Evolutionary conservation across 2,329 filamentous ascomycete species (phyloP), one percentile per base, ranked within the genome.

Genomic region (Zalaria sp.): DNA sequence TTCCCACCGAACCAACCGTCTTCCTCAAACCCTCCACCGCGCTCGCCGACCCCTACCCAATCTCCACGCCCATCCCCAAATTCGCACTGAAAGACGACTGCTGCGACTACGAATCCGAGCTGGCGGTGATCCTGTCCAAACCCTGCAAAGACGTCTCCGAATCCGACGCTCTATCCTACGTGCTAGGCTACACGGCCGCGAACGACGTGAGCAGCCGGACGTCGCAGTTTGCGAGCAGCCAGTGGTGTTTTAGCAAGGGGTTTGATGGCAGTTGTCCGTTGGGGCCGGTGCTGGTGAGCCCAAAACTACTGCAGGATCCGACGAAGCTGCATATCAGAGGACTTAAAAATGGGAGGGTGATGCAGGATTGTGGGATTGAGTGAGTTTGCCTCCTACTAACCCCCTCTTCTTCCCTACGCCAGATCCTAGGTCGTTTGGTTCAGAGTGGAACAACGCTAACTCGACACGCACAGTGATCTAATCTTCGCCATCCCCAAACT

Each of bases 191-290:
- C 54, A 77, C 74, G 0, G 68, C 69, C 25, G 68, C 69, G 51
- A 81, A 81, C 58, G 77, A 81, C 52, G 69, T 81, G 5, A 78
- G 74, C 2, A 73, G 70, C 46, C 69, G 75, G 3, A 68, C 71
- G 39, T 65, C 64, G 41, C 75, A 79, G 59, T 64, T 70, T 49
- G 61, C 64, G 25, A 66, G 71, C 53, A 63, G 61, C 39, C 73
- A 77, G 53, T 74, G 71, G 65, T 72, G 66, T 44, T 77, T 69
- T 53, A 75, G 71, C 25, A 77, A 77, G 57, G 71, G 73, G 1
- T 74, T 77, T 42, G 74, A 77, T 47, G 68, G 68, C 27, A 63
- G 68, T 2, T 75, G 71, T 43, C 74, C 74, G 0, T 57, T 75
- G 25, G 68, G 66, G 56, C 50, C 44, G 18, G 50, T 43, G 5